Base-by-base conservation (phyloP, 1,284 basidiomycete species). In the Malassezia restricta region DNA sequence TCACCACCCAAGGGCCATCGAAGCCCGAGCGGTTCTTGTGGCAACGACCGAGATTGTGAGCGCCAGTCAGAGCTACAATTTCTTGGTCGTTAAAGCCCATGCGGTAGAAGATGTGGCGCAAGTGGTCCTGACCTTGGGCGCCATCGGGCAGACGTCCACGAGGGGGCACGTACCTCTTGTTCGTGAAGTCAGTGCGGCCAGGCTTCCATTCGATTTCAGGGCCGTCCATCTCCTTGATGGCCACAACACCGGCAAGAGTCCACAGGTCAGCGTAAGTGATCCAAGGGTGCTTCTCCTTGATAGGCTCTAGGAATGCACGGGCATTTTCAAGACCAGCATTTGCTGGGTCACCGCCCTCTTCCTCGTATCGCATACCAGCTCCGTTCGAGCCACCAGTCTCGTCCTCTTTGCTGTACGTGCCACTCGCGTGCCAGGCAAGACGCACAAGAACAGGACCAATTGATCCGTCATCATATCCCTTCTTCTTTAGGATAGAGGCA, bases 11-110 rank as follows among this genome's bases (percentile, higher is more conserved):
- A 8, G 69, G 68, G 8, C 69, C 68, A 7, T 70, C 65, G 54
- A 71, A 71, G 33, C 70, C 72, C 5, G 72, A 74, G 49, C 70
- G 66, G 58, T 73, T 80, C 55, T 76, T 61, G 78, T 96, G 92
- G 80, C 89, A 92, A 72, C 92, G 85, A 40, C 91, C 91, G 44
- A 96, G 82, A 57, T 89, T 89, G 74, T 98, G 92, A 40, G 87
- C 91, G 64, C 92, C 92, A 31, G 82, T 82, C 61, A 98, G 83
- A 47, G 91, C 90, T 52, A 95, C 91, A 55, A 71, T 74, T 62
- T 74, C 72, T 61, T 90, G 75, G 56, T 75, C 78, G 56, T 75
- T 76, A 67, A 77, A 79, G 41, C 77, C 78, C 77, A 79, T 78
- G 42, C 77, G 67, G 57, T 76, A 74, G 64, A 78, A 78, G 51